Evolutionary conservation across 2,329 filamentous ascomycete species (phyloP).

Genomic region (Aspergillus sp.): DNA sequence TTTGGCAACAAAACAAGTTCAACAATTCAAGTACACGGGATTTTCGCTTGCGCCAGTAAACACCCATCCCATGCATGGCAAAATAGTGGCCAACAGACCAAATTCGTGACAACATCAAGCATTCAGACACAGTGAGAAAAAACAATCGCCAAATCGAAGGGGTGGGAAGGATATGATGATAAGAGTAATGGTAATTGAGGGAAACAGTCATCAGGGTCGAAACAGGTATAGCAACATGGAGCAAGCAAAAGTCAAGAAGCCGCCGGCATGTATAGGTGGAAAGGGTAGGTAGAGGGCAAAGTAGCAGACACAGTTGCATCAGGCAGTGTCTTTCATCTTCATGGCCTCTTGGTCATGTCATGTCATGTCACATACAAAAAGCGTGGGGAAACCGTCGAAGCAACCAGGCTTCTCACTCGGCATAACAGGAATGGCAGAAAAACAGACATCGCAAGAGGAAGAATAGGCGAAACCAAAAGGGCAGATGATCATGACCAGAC

Average conservation of each 20-base stretch:
- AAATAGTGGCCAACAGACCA: slow-evolving; percentile 30
- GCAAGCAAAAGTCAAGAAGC: slow-evolving; percentile 25
- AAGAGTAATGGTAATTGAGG: slow-evolving; percentile 13
- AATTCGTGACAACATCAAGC: slow-evolving; percentile 35
- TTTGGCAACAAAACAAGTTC: slow-evolving; percentile 8
- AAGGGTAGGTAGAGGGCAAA: slow-evolving; percentile 9
- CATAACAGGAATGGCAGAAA: slow-evolving; percentile 14
- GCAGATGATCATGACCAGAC: neutral
- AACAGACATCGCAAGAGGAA: slow-evolving; percentile 6
- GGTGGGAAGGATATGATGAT: slow-evolving; percentile 17
- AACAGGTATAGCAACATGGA: slow-evolving; percentile 24
- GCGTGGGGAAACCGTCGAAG: slow-evolving; percentile 29
- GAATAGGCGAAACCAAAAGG: neutral
- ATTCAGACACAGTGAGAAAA: slow-evolving; percentile 11
- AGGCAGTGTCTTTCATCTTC: neutral
- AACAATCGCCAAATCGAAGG: slow-evolving; percentile 7
- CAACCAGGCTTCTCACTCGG: slow-evolving; percentile 39
- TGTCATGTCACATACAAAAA: slow-evolving; percentile 26
- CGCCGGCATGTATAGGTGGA: slow-evolving; percentile 23
- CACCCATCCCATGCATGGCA: slow-evolving; percentile 44
- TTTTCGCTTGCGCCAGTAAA: slow-evolving; percentile 37
- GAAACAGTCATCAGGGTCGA: slow-evolving; percentile 16
- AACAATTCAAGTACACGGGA: slow-evolving; percentile 23
- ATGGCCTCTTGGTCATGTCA: neutral
- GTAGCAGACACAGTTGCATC: slow-evolving; percentile 22